Evolutionary conservation across 2,329 filamentous ascomycete genomes (phyloP).

Genomic region (Pseudogymnoascus sp.): DNA sequence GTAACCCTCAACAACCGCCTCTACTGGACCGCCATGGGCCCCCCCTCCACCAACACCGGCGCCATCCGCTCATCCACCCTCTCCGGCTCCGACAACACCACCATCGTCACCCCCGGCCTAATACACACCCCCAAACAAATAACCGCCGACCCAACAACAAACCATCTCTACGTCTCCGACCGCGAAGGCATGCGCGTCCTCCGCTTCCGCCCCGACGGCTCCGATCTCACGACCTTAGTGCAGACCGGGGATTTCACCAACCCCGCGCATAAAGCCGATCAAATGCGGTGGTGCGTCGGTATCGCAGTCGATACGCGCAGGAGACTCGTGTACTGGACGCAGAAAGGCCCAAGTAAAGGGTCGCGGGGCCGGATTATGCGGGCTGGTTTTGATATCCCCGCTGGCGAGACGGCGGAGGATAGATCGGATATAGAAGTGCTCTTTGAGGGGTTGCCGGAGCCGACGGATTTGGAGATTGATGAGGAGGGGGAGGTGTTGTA

Average conservation of each 20-base stretch:
- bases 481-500: slow-evolving; percentile 38
- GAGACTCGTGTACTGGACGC: slow-evolving; percentile 48
- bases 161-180: slow-evolving; percentile 35
- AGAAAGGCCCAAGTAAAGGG: slow-evolving; percentile 48
- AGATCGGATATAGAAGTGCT: slow-evolving; percentile 17
- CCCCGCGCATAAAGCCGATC: slow-evolving; percentile 11
- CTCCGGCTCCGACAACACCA: slow-evolving; percentile 38
- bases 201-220: slow-evolving; percentile 35
- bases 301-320: slow-evolving; percentile 39
- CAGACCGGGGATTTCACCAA: slow-evolving; percentile 16
- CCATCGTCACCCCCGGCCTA: slow-evolving; percentile 35
- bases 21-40: slow-evolving; percentile 45
- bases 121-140: slow-evolving; percentile 44
- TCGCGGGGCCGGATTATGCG: slow-evolving; percentile 44
- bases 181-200: slow-evolving; percentile 37
- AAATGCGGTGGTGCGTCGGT: slow-evolving; percentile 45
- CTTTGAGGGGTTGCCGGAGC: slow-evolving; percentile 43
- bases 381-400: slow-evolving; percentile 34
- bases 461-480: slow-evolving; percentile 50
- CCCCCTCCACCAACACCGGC: slow-evolving; percentile 19
- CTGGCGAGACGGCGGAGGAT: slow-evolving; percentile 21
- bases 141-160: slow-evolving; percentile 13
- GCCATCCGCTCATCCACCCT: slow-evolving; percentile 27
- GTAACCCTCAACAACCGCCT: slow-evolving; percentile 31
- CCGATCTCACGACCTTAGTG: slow-evolving; percentile 29